A percentile compares a stretch with the other conserved stretches of the same genome.
Evolutionary conservation across 1,284 basidiomycete species (phyloP).

Genomic region (Singerocomus inundabilis): DNA sequence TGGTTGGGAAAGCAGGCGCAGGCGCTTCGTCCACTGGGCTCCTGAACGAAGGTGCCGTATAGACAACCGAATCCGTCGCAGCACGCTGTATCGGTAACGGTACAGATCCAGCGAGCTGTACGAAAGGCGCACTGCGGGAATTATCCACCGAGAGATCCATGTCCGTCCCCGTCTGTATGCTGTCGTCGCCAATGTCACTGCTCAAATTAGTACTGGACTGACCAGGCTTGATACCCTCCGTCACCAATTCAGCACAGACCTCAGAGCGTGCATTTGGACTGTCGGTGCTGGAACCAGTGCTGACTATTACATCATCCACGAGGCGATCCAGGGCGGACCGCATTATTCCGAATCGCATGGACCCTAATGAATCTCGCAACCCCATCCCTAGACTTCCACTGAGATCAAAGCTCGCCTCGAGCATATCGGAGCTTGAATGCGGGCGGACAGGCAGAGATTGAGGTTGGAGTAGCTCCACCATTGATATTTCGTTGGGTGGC

Average conservation of each 20-base stretch:
- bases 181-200: conserved; percentile 36
- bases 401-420: conserved; percentile 35
- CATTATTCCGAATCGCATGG: conserved; percentile 62
- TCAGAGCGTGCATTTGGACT: conserved; percentile 7
- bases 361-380: conserved; percentile 31
- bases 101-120: conserved; percentile 1
- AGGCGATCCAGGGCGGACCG: conserved; percentile 73
- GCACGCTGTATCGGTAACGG: conserved; percentile 42
- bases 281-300: conserved; percentile 24
- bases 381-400: conserved; percentile 28
- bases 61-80: conserved; percentile 46
- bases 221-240: conserved; percentile 34
- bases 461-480: conserved; percentile 6
- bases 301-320: conserved; percentile 70
- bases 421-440: conserved; percentile 18
- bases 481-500: not conserved
- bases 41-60: conserved; percentile 26
- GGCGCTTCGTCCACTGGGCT: conserved; percentile 25
- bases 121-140: conserved; percentile 12
- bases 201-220: conserved; percentile 30
- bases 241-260: conserved; percentile 31
- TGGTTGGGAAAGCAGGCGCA: conserved; percentile 45
- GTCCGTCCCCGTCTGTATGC: conserved; percentile 41
- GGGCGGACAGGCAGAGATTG: conserved; percentile 8
- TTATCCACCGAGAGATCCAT: conserved; percentile 28